Evolutionary conservation across 2,329 filamentous ascomycete species (phyloP), one percentile per base, ranked within the genome.

Genomic region (Colletotrichum truncatum): DNA sequence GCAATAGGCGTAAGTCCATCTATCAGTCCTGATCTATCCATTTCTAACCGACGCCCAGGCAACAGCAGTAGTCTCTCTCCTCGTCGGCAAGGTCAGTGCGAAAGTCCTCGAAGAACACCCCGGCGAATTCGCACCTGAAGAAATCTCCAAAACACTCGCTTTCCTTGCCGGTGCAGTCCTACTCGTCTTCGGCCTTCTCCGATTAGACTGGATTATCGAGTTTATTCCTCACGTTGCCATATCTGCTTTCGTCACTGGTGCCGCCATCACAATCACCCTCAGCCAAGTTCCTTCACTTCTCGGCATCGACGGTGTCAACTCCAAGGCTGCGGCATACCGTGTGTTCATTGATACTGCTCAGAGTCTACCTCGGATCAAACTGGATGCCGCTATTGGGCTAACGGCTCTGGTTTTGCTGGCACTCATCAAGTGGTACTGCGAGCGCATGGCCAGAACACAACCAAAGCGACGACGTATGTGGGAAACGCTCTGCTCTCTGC

Each of bases 301-400:
- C 73, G 84, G 84, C 23, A 84, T 86, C 70, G 78, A 73, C 54
- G 79, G 76, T 66, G 76, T 85, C 71, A 84, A 84, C 72, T 86
- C 84, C 1, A 80, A 83, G 26, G 78, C 79, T 6, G 70, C 83
- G 0, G 79, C 83, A 0, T 86, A 86, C 70, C 63, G 70, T 48
- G 81, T 85, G 65, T 83, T 86, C 61, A 85, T 86, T 69, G 78
- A 85, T 62, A 84, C 83, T 11, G 73, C 86, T 10, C 83, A 81
- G 64, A 73, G 75, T 14, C 73, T 87, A 6, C 78, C 79, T 3
- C 76, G 73, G 1, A 82, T 88, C 1, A 84, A 83, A 55, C 77
- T 93, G 6, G 91, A 94, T 72, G 91, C 92, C 7, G 91, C 92
- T 2, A 86, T 95, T 74, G 92, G 92, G 43, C 78, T 95, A 6